Evolutionary conservation across 2,329 filamentous ascomycete genomes (phyloP).

Genomic region (Dryadomyces quercivorus): DNA sequence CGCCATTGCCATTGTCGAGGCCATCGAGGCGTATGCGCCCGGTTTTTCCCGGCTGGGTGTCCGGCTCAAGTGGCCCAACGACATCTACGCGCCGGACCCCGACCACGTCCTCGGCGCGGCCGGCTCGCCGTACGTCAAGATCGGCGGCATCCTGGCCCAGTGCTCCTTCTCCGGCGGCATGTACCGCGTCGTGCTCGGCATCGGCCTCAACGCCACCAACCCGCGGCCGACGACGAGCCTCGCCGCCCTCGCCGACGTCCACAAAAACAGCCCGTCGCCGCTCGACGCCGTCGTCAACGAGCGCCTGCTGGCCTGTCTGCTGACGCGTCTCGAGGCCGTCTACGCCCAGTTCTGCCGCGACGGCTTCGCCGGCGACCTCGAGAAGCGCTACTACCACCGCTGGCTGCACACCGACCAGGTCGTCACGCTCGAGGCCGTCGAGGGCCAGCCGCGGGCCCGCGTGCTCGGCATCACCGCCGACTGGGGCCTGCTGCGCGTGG

Average conservation of each 20-base stretch:
- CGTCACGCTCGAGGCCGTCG: conserved; percentile 68
- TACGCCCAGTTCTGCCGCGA: conserved; percentile 62
- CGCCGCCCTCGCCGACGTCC: conserved; percentile 49
- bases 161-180: conserved; percentile 64
- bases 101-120: conserved; percentile 16
- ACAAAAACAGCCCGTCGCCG: conserved; percentile 19
- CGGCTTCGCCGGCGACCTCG: conserved; percentile 64
- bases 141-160: conserved; percentile 86
- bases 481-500: conserved; percentile 75
- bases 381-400: conserved; percentile 63
- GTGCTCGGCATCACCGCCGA: conserved; percentile 85
- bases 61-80: conserved; percentile 95
- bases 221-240: conserved; percentile 77
- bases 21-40: conserved; percentile 65
- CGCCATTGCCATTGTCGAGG: conserved; percentile 75
- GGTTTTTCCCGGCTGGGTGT: conserved; percentile 68
- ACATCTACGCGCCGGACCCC: conserved; percentile 69
- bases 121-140: conserved; percentile 56
- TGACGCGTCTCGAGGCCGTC: conserved; percentile 65
- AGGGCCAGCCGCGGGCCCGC: conserved; percentile 52
- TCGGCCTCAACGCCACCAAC: conserved; percentile 80
- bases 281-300: conserved; percentile 53
- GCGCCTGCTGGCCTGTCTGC: conserved; percentile 66
- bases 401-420: conserved; percentile 76
- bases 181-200: conserved; percentile 77